Evolutionary conservation across 2,329 filamentous ascomycete genomes (phyloP), one percentile per base, ranked within the genome.

Genomic region (Xylaria sp.): DNA sequence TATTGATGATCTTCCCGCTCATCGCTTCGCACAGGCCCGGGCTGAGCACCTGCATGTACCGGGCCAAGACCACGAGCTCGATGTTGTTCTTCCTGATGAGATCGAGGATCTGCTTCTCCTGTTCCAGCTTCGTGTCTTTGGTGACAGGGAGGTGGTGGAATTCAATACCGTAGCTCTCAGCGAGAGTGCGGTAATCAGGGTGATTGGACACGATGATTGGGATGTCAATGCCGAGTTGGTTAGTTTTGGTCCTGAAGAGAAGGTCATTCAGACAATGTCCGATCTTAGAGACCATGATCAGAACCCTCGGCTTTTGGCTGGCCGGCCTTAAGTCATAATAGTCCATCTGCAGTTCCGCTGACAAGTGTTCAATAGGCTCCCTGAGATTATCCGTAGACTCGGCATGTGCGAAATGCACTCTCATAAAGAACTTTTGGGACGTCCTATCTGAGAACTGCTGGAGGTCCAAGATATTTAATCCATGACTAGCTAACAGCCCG

Each of bases 211-310:
- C 90, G 76, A 96, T 92, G 73, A 94, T 80, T 3, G 92, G 91
- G 61, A 94, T 85, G 28, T 94, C 91, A 74, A 95, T 90, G 76
- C 86, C 87, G 63, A 96, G 85, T 82, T 94, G 92, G 55, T 89
- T 89, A 20, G 90, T 90, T 80, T 90, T 91, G 77, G 91, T 88
- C 66, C 93, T 90, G 88, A 94, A 96, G 46, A 96, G 87, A 58
- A 96, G 84, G 81, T 95, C 92, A 81, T 94, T 94, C 63, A 95
- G 85, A 80, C 92, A 95, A 84, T 95, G 92, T 9, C 92, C 93
- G 76, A 94, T 94, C 84, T 94, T 94, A 76, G 92, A 94, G 37
- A 95, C 93, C 92, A 96, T 95, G 84, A 96, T 93, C 75, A 96
- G 84, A 58, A 94, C 90, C 73, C 90, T 88, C 66, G 91, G 90